Evolutionary conservation across 108 stramenopile species (phyloP), one percentile per base, ranked within the genome.

Genomic region (Cyclotella sp.): DNA sequence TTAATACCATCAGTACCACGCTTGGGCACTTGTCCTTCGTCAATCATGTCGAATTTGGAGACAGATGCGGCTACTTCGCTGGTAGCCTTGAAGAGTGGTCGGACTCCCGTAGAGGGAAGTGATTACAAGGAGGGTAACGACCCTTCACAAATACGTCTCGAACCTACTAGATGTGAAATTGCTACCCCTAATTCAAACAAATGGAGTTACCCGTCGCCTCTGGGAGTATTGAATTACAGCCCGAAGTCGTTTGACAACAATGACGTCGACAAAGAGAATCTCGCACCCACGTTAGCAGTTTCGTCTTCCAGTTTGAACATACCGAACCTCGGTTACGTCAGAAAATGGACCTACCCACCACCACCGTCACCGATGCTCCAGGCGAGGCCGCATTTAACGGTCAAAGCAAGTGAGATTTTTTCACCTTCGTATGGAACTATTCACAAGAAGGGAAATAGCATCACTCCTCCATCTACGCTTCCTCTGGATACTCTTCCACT

Each of bases 401-500:
- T 61, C 16, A 19, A 41, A 41, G 60, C 60, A 16, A n/a, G 24
- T 62, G 60, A 30, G 6, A 64, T 64, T 45, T 64, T 64, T 22
- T 64, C 63, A 26, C 63, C 63, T 12, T 64, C 63, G 22, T 64
- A 64, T 45, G 62, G 39, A n/a, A 9, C 5, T 18, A 34, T 22
- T 12, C 3, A n/a, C 29, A 49, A 49, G 15, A 12, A 61, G 4
- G 21, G 11, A 9, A 64, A 24, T 0, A 40, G 11, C 22, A 40
- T 34, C 63, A 64, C 63, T 64, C 63, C 63, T 22, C 30, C 63
- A 26, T 64, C 63, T 43, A 29, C 27, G n/a, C 22, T 64, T 43
- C 63, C 63, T 9, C 21, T 64, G 42, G 24, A 45, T 64, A 26
- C 4, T 21, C 63, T 64, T 22, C 63, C 63, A 21, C 63, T 22